Percentiles rank a stretch among this genome's conserved stretches.
Evolutionary conservation across 495 filamentous ascomycete genomes (phyloP).

Genomic region (Cudoniella acicularis): DNA sequence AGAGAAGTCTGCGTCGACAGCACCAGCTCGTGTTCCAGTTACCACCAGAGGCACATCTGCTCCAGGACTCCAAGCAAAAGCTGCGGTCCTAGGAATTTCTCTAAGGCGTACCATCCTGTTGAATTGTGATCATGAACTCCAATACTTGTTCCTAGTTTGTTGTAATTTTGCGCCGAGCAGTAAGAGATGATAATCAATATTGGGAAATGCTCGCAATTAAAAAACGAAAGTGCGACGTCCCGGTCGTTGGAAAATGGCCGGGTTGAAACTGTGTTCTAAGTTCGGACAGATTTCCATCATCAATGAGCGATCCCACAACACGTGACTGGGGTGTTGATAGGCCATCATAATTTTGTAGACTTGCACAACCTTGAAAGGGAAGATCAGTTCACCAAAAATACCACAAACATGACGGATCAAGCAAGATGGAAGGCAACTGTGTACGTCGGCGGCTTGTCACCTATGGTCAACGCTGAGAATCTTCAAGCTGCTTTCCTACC

Average conservation of each 20-base stretch:
- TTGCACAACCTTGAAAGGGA: neutral
- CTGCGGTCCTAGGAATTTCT: conserved; percentile 93
- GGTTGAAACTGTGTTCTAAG: conserved; percentile 16
- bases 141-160: neutral
- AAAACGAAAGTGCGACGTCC: conserved; percentile 7
- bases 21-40: conserved; percentile 92
- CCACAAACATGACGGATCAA: conserved; percentile 22
- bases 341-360: neutral
- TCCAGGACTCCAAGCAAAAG: conserved; percentile 93
- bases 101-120: conserved; percentile 81
- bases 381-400: neutral
- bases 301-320: conserved; percentile 6
- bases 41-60: conserved; percentile 73
- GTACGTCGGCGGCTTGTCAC: conserved; percentile 86
- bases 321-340: neutral
- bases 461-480: conserved; percentile 65
- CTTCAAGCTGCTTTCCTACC: conserved; percentile 91
- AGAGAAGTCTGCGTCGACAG: conserved; percentile 95
- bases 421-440: conserved; percentile 85
- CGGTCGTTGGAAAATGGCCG: conserved; percentile 1
- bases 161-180: neutral
- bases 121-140: conserved; percentile 32
- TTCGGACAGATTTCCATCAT: conserved; percentile 20
- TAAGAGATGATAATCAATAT: neutral
- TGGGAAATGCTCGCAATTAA: neutral